Evolutionary conservation across 352 stramenopile species (phyloP), one percentile per base, ranked within the genome.

Genomic region (Pythium rishiriense): DNA sequence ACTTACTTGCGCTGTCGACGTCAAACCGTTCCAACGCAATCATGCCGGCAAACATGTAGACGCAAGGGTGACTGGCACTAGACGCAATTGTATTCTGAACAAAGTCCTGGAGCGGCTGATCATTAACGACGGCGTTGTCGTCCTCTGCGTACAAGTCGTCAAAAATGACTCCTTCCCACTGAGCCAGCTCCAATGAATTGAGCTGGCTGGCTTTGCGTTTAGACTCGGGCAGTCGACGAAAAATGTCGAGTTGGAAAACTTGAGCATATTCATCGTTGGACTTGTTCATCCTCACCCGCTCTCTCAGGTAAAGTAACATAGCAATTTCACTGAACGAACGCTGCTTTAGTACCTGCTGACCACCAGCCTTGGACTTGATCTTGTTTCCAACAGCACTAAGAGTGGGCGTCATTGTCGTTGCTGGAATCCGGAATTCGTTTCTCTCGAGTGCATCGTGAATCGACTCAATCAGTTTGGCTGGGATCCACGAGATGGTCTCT

Each of bases 401-500:
- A 10, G 47, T 22, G 17, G 15, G 21, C 37, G n/a, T 37, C 17
- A 19, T 46, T 55, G 59, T 9, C 31, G 42, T 28, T 43, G n/a
- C 37, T 39, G 75, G 78, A 21, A 71, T 66, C 7, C 49, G 70
- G 31, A 81, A 85, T 59, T 80, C 78, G 12, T 70, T 75, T 19
- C 62, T 49, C 54, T 81, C 69, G 1, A 84, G 55, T 0, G 78
- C 70, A 25, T 60, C 42, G 51, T 83, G 69, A 6, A 86, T 61
- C 0, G 65, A 65, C 17, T 82, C 66, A 1, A 89, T 52, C 17
- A 87, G 68, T 8, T 61, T 66, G 9, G 72, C 48, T 4, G 80
- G 78, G n/a, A 87, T 65, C 78, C 80, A 89, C 25, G 76, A 74
- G 51, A 89, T 78, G 9, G 76, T 87, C 26, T 89, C 76, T 15